Evolutionary conservation across 805 yeast species (phyloP), one percentile per base, ranked within the genome.

Genomic region (Komagataella kurtzmanii): DNA sequence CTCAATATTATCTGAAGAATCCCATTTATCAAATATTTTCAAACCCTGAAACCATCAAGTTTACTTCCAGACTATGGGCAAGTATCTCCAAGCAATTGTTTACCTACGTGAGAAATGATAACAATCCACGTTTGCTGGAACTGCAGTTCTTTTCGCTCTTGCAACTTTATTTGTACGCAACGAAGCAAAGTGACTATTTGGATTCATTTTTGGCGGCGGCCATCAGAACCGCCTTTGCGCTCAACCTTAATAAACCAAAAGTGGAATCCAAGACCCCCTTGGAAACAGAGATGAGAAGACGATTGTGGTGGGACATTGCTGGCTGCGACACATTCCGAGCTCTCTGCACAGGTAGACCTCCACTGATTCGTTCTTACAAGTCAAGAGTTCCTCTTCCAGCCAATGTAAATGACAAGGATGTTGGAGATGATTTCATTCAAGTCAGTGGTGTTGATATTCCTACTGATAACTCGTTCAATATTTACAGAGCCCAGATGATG

Each of bases 341-440:
- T 19, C 21, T 54, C 17, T 45, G 18, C 17, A 43, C 50, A 17
- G 17, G 46, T 40, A 18, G 61, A 30, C 55, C 58, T 3, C 59
- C 59, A 0, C 23, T 58, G 17, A 53, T 58, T 3, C 46, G 54
- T 17, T 54, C 58, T 4, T 60, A 58, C 46, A 46, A 48, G 21
- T 59, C 65, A 18, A 44, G 44, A 2, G 68, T 65, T 1, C 68
- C 70, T 14, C 59, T 61, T 50, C 69, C 68, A 3, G 57, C 66
- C 6, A 66, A 66, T 50, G 58, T 59, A 43, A 57, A 65, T 47
- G 70, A 66, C 53, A 52, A 47, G 3, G 66, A 64, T 46, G 57
- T 66, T 36, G 50, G 52, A 17, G 48, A 49, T 14, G 47, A 36
- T 17, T n/a, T 18, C 6, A 47, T 50, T 10, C 48, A 21, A 18